Conservation (phyloP, 441 rosid species). For the Hura crepitans region DNA sequence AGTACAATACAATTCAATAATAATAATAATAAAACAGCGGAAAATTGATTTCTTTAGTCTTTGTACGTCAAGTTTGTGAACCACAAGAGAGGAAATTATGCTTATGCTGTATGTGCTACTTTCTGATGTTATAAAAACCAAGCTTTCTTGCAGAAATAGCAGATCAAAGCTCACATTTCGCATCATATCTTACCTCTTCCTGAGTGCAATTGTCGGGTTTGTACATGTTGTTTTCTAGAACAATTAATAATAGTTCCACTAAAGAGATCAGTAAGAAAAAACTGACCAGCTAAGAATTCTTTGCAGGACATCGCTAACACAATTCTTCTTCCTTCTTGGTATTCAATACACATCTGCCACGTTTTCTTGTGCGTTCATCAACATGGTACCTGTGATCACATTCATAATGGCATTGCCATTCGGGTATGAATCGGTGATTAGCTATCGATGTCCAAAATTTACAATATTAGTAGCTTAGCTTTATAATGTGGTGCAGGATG, state of each 20-base stretch:
- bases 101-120: neutral
- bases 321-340: slow-evolving; percentile 56
- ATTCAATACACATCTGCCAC: slow-evolving; percentile 66
- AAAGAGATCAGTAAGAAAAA: neutral
- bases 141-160: slow-evolving; percentile 43
- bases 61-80: no score
- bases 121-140: neutral
- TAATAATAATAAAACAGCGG: no score
- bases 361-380: slow-evolving; percentile 56
- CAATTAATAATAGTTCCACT: neutral
- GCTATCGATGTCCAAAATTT: neutral
- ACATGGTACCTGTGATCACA: slow-evolving; percentile 63
- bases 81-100: no score
- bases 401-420: slow-evolving; percentile 58
- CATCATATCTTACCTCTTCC: slow-evolving; percentile 46
- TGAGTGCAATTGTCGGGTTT: slow-evolving; percentile 59
- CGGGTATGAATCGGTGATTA: slow-evolving; percentile 34
- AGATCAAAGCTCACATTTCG: slow-evolving; percentile 54
- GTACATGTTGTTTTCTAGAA: neutral
- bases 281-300: neutral
- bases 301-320: slow-evolving; percentile 52
- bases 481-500: slow-evolving; percentile 31
- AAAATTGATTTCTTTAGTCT: no score
- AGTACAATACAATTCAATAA: no score
- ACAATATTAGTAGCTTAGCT: neutral